phyloP scores from a whole-genome alignment of 495 filamentous ascomycete species.

The Neurospora hispaniola region DNA sequence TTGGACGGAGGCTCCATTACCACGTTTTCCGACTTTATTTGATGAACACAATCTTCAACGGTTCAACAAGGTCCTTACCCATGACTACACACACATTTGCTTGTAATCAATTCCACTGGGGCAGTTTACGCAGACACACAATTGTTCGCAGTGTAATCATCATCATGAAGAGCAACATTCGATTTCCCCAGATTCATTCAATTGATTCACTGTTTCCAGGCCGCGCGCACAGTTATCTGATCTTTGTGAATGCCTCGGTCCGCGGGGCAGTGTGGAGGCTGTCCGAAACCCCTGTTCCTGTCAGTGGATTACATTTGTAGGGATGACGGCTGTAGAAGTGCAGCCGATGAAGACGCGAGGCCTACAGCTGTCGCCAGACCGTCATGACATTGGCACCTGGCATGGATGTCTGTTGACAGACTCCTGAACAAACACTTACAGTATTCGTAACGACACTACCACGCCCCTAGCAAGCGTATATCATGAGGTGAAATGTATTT shows the following conservation, averaged over 20 bases:
- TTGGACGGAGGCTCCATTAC: neutral
- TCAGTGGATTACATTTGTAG: neutral
- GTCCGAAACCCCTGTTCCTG: neutral
- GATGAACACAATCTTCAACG: neutral
- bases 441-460: neutral
- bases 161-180: neutral
- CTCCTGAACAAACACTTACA: neutral
- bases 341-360: neutral
- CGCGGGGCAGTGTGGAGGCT: neutral
- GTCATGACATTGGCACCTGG: neutral
- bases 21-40: neutral
- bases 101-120: neutral
- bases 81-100: neutral
- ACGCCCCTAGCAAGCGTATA: neutral
- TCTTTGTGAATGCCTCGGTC: neutral
- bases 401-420: neutral
- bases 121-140: neutral
- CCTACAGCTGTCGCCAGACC: neutral
- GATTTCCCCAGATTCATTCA: neutral
- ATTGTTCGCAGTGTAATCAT: neutral
- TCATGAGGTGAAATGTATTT: neutral
- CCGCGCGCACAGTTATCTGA: neutral
- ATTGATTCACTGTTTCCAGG: neutral
- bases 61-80: neutral
- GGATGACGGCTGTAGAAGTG: neutral